Percentiles rank a stretch among this genome's conserved stretches.
phyloP scores from a whole-genome alignment of 176 grass and related monocot genomes.

The Tillandsia leiboldiana region DNA sequence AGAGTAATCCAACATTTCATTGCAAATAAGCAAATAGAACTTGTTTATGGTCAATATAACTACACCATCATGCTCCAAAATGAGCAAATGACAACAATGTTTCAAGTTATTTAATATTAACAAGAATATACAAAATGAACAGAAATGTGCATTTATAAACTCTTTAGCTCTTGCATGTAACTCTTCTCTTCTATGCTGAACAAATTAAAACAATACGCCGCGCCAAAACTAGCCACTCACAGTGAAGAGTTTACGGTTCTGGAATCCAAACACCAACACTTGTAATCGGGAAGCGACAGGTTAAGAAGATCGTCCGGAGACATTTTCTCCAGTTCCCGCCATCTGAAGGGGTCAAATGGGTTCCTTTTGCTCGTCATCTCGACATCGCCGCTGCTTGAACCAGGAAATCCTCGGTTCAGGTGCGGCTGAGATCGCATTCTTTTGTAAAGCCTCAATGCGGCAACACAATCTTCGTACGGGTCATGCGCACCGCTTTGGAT shows the following conservation, averaged over 20 bases:
- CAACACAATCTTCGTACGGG: constrained; percentile 64
- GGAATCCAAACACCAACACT: constrained; percentile 68
- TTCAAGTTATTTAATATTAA: too few species aligned
- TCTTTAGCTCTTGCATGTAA: too few species aligned
- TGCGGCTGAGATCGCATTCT: constrained; percentile 39
- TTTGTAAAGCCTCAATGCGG: constrained; percentile 43
- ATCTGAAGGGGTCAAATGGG: constrained; percentile 34
- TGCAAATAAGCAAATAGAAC: too few species aligned
- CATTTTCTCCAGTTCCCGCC: constrained; percentile 54
- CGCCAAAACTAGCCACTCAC: too few species aligned
- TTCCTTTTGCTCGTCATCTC: constrained; percentile 6
- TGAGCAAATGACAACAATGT: too few species aligned
- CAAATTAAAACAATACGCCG: too few species aligned
- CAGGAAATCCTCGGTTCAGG: background rate
- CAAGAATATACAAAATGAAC: too few species aligned
- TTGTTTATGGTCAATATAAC: too few species aligned
- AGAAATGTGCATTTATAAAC: too few species aligned
- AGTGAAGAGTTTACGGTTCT: background rate
- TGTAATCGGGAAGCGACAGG: constrained; percentile 39
- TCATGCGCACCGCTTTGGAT: constrained; percentile 35
- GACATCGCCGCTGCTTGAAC: background rate
- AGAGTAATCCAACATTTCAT: too few species aligned
- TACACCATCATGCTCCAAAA: too few species aligned
- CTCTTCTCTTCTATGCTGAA: too few species aligned
- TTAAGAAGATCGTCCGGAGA: constrained; percentile 41